Conservation (phyloP, 768 basidiomycete genomes). For the Rossbeevera mucosa region DNA sequence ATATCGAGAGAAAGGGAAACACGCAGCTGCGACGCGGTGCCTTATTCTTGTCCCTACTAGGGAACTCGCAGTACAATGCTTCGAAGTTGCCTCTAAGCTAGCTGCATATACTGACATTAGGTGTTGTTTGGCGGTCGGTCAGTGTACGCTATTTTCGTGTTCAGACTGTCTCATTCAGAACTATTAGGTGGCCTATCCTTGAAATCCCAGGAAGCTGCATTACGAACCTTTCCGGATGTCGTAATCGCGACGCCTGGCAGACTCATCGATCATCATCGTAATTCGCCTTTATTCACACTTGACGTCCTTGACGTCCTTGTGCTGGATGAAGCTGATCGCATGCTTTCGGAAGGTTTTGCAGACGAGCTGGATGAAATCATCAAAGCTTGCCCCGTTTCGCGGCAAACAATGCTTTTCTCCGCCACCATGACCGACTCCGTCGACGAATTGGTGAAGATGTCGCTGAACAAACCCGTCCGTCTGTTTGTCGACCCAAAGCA, state of each 20-base stretch:
- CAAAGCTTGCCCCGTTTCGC: slow-evolving; percentile 76
- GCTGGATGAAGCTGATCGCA: slow-evolving; percentile 96
- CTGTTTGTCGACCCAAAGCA: slow-evolving; percentile 95
- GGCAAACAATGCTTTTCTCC: slow-evolving; percentile 98
- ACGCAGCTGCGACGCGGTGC: slow-evolving; percentile 82
- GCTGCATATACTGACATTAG: slow-evolving; percentile 85
- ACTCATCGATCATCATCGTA: slow-evolving; percentile 94
- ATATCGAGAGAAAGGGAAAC: slow-evolving; percentile 87
- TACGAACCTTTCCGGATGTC: slow-evolving; percentile 87
- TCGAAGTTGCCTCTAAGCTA: slow-evolving; percentile 83
- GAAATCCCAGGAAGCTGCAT: slow-evolving; percentile 82
- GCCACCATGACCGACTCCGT: slow-evolving; percentile 99
- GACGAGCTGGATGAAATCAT: slow-evolving; percentile 95
- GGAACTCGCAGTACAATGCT: slow-evolving; percentile 94
- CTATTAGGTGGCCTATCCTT: slow-evolving; percentile 81
- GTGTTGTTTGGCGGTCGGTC: slow-evolving; percentile 90
- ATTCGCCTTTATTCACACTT: slow-evolving; percentile 88
- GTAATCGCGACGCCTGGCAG: slow-evolving; percentile 97
- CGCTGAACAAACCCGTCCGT: slow-evolving; percentile 86
- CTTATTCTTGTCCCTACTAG: slow-evolving; percentile 91
- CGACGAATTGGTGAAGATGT: slow-evolving; percentile 89
- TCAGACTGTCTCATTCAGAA: slow-evolving; percentile 2
- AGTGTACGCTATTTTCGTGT: slow-evolving; percentile 13
- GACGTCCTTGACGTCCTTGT: slow-evolving; percentile 92
- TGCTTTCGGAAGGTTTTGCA: slow-evolving; percentile 92